Base-by-base conservation (phyloP, 2,329 filamentous ascomycete species). In the Pseudopithomyces maydicus region DNA sequence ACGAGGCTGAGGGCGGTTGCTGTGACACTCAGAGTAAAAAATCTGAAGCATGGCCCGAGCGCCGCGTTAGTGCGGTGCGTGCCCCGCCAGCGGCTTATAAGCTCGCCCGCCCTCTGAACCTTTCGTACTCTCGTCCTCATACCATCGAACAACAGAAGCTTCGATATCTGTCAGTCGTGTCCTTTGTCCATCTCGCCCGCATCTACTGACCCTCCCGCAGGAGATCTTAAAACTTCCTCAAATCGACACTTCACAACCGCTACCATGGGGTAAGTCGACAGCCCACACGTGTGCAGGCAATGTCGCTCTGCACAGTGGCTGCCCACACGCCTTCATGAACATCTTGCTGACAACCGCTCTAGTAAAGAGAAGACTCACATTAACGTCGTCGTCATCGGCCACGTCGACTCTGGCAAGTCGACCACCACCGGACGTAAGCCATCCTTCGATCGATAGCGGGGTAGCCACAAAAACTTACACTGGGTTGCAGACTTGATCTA, bases 321-420 rank as follows among this genome's bases (percentile, higher is more conserved):
- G 22, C 49, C 35, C 23, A 8, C 39, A 15, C 51, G 46, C 10
- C 41, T 50, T 33, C 47, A 42, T 51, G 49, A 45, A 54, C 62
- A 66, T 38, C 32, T 51, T 57, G 61, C 77, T 79, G 68, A 80
- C 72, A 49, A 42, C 23, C 8, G 29, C 44, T 68, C 74, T 78
- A 94, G 93, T 91, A 98, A 97, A 78, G 91, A 94, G 69, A 96
- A 96, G 90, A 84, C 81, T 83, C 94, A 98, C 83, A 92, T 98
- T 84, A 83, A 83, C 90, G 90, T 97, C 83, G 92, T 97, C 84
- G 92, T 97, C 82, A 96, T 96, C 88, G 92, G 93, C 87, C 94
- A 97, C 89, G 93, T 97, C 91, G 92, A 97, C 85, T 96, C 92
- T 82, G 94, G 93, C 85, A 97, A 97, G 90, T 97, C 93, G 74